phyloP scores from a whole-genome alignment of 2,329 filamentous ascomycete species.

The Canariomyces notabilis region DNA sequence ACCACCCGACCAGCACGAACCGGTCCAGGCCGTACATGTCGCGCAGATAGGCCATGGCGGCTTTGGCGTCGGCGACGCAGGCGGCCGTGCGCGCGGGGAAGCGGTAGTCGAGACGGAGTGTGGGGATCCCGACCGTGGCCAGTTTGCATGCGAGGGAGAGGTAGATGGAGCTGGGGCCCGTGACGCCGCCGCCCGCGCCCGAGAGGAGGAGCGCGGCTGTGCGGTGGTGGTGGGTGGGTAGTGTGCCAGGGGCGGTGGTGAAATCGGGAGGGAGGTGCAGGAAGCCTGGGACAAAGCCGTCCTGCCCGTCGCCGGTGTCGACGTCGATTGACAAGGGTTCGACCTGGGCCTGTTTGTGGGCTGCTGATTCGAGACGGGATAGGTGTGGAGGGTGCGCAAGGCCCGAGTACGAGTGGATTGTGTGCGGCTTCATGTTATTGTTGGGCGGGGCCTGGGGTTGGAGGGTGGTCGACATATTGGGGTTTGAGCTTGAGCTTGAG shows the following conservation, averaged over 20 bases:
- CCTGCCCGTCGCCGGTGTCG: conserved; percentile 11
- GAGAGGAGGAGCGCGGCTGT: conserved; percentile 26
- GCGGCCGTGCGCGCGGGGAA: conserved; percentile 23
- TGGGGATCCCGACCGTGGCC: conserved; percentile 33
- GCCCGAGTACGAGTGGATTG: conserved; percentile 15
- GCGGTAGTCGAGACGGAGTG: conserved; percentile 38
- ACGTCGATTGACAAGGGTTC: conserved; percentile 18
- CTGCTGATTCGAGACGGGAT: conserved; percentile 11
- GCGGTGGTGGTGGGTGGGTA: conserved; percentile 15
- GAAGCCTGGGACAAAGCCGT: conserved; percentile 27
- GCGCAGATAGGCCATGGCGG: conserved; percentile 34
- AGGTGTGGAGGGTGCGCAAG: conserved; percentile 16
- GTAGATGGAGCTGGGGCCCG: conserved; percentile 35
- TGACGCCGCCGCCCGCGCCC: conserved; percentile 14
- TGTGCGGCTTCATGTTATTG: no score
- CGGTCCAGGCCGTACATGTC: conserved; percentile 27
- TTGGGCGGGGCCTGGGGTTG: conserved; percentile 4
- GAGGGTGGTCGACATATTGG: conserved; percentile 13
- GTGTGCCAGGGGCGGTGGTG: conserved; percentile 3
- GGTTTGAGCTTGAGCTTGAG: no score
- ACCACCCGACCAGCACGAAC: conserved; percentile 40
- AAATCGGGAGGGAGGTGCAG: conserved; percentile 31
- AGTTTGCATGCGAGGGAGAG: conserved; percentile 38
- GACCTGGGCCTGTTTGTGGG: conserved; percentile 10
- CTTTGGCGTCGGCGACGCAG: conserved; percentile 34